Evolutionary conservation across 352 stramenopile species (phyloP).

Genomic region (Globisporangium ultimum): DNA sequence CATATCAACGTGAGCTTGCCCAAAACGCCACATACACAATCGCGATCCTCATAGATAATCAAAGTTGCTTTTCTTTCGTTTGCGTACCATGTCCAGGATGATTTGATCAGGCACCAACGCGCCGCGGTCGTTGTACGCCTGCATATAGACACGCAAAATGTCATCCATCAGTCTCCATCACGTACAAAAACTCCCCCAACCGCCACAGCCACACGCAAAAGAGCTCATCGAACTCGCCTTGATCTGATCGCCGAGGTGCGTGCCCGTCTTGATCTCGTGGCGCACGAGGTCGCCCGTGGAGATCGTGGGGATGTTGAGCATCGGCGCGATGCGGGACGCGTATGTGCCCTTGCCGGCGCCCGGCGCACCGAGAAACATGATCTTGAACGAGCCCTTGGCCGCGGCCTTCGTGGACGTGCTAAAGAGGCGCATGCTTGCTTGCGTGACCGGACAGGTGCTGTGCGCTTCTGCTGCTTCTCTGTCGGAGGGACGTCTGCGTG

Average conservation of each 20-base stretch:
- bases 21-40: neutral
- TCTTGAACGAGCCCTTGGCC: constrained; percentile 40
- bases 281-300: constrained; percentile 88
- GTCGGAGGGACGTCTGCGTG: too few species aligned
- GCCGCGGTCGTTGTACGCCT: constrained; percentile 82
- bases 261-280: constrained; percentile 84
- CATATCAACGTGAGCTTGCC: too few species aligned
- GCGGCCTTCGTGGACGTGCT: constrained; percentile 18
- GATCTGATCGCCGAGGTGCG: constrained; percentile 67
- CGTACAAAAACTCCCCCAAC: neutral
- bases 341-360: constrained; percentile 91
- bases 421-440: constrained; percentile 10
- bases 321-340: constrained; percentile 78
- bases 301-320: constrained; percentile 86
- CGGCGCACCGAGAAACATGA: constrained; percentile 90
- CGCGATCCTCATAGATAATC: neutral
- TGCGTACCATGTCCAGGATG: constrained; percentile 80
- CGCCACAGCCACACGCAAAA: neutral
- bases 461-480: constrained; percentile 16
- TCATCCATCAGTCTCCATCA: neutral
- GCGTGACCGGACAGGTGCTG: constrained; percentile 1
- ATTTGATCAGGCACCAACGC: constrained; percentile 86
- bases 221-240: constrained; percentile 30
- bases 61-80: neutral
- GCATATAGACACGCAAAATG: neutral